phyloP scores from a whole-genome alignment of 1,284 basidiomycete genomes.

The Apiotrichum montevideense region DNA sequence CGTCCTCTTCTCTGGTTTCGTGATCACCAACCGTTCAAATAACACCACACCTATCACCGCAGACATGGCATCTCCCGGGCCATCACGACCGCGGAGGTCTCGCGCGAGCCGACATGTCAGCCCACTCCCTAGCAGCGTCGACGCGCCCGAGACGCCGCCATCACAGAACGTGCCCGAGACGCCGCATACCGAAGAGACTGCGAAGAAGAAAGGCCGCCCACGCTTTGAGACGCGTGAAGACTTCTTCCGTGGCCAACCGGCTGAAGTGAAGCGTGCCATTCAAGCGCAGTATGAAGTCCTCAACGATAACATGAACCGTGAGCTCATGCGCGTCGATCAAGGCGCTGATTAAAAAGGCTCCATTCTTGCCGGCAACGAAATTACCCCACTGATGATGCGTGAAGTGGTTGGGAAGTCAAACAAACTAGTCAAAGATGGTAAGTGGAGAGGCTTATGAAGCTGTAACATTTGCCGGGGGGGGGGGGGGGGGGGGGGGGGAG shows the following conservation, averaged over 20 bases:
- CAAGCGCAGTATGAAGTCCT: constrained; percentile 22
- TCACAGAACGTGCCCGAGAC: no score
- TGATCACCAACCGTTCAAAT: no score
- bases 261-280: constrained; percentile 22
- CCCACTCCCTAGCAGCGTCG: no score
- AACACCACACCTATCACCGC: no score
- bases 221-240: constrained; percentile 12
- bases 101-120: no score
- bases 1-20: no score
- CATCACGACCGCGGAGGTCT: no score
- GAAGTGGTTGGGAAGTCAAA: constrained; percentile 5
- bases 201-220: neutral
- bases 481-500: neutral
- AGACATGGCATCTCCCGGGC: no score
- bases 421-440: constrained; percentile 25
- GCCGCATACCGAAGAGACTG: no score
- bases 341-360: no score
- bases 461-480: neutral
- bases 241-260: constrained; percentile 25
- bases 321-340: neutral
- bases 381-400: neutral
- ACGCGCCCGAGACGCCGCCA: no score
- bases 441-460: neutral
- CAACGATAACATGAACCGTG: constrained; percentile 34
- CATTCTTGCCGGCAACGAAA: no score